Conservation (phyloP, 169 alveolate species). For the Eimeria tenella region DNA sequence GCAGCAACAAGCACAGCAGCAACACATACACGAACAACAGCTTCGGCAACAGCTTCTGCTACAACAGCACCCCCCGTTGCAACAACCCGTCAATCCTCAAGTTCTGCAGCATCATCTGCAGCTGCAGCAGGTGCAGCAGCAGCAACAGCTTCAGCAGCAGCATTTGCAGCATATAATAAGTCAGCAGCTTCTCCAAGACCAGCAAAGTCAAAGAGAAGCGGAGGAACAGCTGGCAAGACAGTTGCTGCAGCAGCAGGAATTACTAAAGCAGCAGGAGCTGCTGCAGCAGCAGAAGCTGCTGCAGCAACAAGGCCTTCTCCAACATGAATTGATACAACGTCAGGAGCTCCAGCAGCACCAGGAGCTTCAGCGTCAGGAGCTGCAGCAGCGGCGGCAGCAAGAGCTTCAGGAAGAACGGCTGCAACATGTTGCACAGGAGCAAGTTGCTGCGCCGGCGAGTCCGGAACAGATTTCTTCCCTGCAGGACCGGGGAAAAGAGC, state of each 20-base stretch:
- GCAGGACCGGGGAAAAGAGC: neutral
- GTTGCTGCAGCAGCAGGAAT: conserved; percentile 62
- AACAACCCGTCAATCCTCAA: conserved; percentile 29
- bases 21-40: conserved; percentile 50
- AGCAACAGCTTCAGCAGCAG: conserved; percentile 66
- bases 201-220: conserved; percentile 42
- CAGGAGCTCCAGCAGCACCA: neutral
- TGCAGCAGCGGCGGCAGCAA: conserved; percentile 44
- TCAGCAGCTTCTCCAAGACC: conserved; percentile 51
- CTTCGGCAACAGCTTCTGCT: conserved; percentile 49
- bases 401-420: conserved; percentile 32
- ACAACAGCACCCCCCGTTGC: conserved; percentile 36
- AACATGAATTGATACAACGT: conserved; percentile 18
- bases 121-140: conserved; percentile 70
- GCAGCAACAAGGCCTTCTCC: conserved; percentile 50
- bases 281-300: conserved; percentile 41
- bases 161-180: conserved; percentile 23
- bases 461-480: neutral
- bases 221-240: conserved; percentile 66
- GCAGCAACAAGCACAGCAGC: conserved; percentile 70
- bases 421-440: conserved; percentile 60
- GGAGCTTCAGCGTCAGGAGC: conserved; percentile 53
- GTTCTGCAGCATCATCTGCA: conserved; percentile 63
- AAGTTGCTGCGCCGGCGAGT: neutral
- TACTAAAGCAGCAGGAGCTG: conserved; percentile 65